phyloP scores from a whole-genome alignment of 192 early-diverging fungal genomes.

The Backusella australiensis region DNA sequence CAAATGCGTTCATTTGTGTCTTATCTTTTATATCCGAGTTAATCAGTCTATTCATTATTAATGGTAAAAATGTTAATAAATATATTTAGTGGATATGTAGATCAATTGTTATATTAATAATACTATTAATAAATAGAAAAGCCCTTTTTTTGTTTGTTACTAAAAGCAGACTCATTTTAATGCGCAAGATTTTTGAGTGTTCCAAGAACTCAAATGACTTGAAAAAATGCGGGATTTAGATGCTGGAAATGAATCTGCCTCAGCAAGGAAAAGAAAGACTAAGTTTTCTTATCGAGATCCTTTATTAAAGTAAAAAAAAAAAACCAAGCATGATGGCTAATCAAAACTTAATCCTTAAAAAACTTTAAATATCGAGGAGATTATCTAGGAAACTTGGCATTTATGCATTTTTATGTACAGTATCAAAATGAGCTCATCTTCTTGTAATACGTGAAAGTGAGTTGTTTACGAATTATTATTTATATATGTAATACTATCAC shows the following conservation, averaged over 20 bases:
- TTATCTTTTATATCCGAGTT: not conserved
- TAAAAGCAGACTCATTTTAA: too few species aligned
- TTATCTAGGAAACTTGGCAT: not conserved
- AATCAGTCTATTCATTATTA: not conserved
- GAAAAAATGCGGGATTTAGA: not conserved
- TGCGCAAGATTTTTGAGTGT: too few species aligned
- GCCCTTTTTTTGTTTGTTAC: not conserved
- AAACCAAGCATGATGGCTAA: not conserved
- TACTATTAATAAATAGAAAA: not conserved
- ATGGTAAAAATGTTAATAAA: not conserved
- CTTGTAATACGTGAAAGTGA: slow-evolving; percentile 1
- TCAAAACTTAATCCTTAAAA: not conserved
- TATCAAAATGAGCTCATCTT: not conserved
- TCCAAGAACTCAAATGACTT: not conserved
- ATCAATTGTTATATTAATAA: not conserved
- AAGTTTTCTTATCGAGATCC: not conserved
- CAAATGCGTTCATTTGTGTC: not conserved
- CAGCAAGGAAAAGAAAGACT: not conserved
- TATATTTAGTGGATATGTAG: not conserved
- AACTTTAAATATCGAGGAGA: too few species aligned
- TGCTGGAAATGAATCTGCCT: not conserved
- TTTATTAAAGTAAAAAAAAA: not conserved
- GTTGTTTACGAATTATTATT: not conserved
- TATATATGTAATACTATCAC: not conserved
- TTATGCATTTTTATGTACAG: not conserved